Evolutionary conservation across 2,329 filamentous ascomycete genomes (phyloP).

Genomic region (Aspergillus floridensis): DNA sequence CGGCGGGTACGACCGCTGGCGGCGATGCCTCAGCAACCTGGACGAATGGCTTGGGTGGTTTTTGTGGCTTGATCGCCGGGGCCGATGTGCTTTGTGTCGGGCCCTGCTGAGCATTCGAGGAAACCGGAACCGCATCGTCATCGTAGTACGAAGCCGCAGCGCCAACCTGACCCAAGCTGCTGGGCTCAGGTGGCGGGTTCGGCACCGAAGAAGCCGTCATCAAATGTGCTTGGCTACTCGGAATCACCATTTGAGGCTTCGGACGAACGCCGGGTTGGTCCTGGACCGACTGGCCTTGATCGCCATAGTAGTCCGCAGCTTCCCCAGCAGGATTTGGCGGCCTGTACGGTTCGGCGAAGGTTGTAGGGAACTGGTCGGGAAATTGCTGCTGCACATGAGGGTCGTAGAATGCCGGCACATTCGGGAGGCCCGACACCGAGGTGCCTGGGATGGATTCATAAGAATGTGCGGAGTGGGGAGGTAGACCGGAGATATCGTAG

Average conservation of each 20-base stretch:
- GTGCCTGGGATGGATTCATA: constrained; percentile 3
- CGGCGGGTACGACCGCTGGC: constrained; percentile 35
- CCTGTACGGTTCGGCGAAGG: constrained; percentile 47
- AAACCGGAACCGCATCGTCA: constrained; percentile 22
- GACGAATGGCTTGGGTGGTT: constrained; percentile 29
- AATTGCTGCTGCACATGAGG: constrained; percentile 58
- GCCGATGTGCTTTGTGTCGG: constrained; percentile 15
- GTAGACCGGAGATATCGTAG: not conserved
- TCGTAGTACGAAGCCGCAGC: constrained; percentile 59
- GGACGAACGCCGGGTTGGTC: constrained; percentile 60
- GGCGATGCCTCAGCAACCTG: constrained; percentile 33
- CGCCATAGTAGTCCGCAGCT: constrained; percentile 62
- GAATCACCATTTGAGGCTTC: constrained; percentile 52
- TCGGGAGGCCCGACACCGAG: constrained; percentile 22
- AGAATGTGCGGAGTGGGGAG: not conserved
- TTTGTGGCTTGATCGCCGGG: constrained; percentile 24
- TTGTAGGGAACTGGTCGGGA: constrained; percentile 54
- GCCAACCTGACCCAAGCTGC: constrained; percentile 44
- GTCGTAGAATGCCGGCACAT: constrained; percentile 35
- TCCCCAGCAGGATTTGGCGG: constrained; percentile 51
- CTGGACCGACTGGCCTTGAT: constrained; percentile 59
- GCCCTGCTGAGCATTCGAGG: not conserved
- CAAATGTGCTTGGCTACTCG: constrained; percentile 56
- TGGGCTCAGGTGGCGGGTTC: constrained; percentile 59
- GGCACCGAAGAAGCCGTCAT: constrained; percentile 51